These are phyloP conservation scores for Xylaria venustula DNA, from an alignment of 495 filamentous ascomycete species.

Conservation along the genomic window DNA sequence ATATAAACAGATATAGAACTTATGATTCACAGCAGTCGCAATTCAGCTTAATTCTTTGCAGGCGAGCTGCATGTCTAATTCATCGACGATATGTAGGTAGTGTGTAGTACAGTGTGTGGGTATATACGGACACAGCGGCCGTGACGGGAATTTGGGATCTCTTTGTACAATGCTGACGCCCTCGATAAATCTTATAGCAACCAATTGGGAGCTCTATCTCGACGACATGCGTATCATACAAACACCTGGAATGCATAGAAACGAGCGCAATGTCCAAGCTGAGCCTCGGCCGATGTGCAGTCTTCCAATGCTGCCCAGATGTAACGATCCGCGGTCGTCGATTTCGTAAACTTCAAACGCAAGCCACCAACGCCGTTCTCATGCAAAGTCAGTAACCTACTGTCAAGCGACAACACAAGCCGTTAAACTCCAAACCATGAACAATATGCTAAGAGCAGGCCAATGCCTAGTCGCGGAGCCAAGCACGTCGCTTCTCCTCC, in stretches of 20 bases:
- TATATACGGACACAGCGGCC: not conserved
- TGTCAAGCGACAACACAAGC: constrained; percentile 10
- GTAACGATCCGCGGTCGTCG: constrained; percentile 1
- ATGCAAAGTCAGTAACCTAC: constrained; percentile 8
- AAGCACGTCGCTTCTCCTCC: constrained; percentile 90
- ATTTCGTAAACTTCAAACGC: not conserved
- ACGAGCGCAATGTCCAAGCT: not conserved
- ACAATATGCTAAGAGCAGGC: not conserved
- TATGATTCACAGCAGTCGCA: not conserved
- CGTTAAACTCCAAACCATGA: constrained; percentile 14
- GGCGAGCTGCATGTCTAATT: not conserved
- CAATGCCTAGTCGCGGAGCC: constrained; percentile 72
- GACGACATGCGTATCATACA: not conserved
- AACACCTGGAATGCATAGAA: not conserved
- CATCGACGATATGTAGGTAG: not conserved
- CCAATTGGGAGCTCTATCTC: not conserved
- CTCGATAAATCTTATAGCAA: not conserved
- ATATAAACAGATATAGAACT: not conserved
- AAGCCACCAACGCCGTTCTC: constrained; percentile 12
- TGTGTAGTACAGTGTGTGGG: not conserved
- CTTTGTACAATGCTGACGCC: not conserved
- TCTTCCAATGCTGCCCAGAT: constrained; percentile 4
- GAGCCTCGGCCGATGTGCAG: not conserved
- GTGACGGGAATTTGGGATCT: not conserved
- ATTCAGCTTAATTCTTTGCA: not conserved